Conservation (phyloP, 2,329 filamentous ascomycete genomes). For the Massarina eburnea region DNA sequence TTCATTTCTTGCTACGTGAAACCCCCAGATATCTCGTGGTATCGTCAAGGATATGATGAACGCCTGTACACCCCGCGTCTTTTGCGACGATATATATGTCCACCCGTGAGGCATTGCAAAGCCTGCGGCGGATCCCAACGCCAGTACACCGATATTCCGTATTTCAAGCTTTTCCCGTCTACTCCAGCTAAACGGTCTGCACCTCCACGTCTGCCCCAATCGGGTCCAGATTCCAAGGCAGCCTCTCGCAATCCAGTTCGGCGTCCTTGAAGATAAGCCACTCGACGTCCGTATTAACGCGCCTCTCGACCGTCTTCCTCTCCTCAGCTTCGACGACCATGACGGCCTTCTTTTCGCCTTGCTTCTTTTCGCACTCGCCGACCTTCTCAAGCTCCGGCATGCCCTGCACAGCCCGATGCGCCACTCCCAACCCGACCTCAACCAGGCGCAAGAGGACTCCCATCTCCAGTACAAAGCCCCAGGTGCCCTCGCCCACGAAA, state of each 20-base stretch:
- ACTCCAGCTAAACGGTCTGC: neutral
- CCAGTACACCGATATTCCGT: too few relatives aligned
- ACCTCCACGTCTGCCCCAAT: neutral
- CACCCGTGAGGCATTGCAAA: too few relatives aligned
- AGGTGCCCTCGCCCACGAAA: slow-evolving; percentile 5
- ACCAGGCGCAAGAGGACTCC: slow-evolving; percentile 3
- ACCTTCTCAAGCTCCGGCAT: neutral
- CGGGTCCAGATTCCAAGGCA: slow-evolving; percentile 7
- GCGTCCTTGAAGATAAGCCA: slow-evolving; percentile 2
- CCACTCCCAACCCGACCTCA: slow-evolving; percentile 2
- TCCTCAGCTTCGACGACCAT: neutral
- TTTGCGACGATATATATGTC: too few relatives aligned
- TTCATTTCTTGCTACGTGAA: too few relatives aligned
- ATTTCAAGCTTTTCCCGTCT: neutral
- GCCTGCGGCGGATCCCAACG: too few relatives aligned
- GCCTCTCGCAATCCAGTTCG: slow-evolving; percentile 4
- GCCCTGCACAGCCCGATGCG: slow-evolving; percentile 1
- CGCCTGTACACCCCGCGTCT: too few relatives aligned
- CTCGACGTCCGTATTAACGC: slow-evolving; percentile 4
- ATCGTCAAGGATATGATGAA: too few relatives aligned
- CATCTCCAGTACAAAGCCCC: slow-evolving; percentile 4
- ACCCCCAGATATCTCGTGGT: too few relatives aligned
- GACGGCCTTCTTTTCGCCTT: neutral
- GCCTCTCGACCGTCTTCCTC: neutral
- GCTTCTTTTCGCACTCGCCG: neutral